These are phyloP conservation scores for Ogataea henricii DNA, from an alignment of 805 yeast genomes.

Conservation along the genomic window DNA sequence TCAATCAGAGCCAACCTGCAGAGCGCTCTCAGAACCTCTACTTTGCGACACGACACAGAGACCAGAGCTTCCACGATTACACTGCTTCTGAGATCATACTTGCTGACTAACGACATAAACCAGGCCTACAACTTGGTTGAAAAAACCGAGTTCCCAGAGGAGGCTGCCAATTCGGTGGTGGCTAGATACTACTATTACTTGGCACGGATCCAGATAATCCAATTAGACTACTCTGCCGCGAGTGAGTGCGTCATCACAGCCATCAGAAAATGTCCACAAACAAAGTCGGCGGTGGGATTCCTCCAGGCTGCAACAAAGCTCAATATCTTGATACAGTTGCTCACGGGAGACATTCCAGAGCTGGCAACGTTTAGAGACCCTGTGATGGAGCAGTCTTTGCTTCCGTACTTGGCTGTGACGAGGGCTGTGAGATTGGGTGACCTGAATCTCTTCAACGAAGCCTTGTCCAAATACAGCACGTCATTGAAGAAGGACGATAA, in stretches of 20 bases:
- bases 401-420: conserved; percentile 84
- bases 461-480: conserved; percentile 61
- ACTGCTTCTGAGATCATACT: conserved; percentile 78
- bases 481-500: conserved; percentile 74
- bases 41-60: conserved; percentile 89
- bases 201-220: conserved; percentile 89
- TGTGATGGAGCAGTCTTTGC: conserved; percentile 57
- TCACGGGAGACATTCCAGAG: conserved; percentile 97
- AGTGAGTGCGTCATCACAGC: conserved; percentile 92
- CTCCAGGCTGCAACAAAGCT: conserved; percentile 87
- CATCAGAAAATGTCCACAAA: conserved; percentile 93
- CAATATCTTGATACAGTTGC: conserved; percentile 81
- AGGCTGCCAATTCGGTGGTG: conserved; percentile 76
- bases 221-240: conserved; percentile 88
- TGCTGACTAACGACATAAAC: conserved; percentile 74
- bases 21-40: conserved; percentile 78
- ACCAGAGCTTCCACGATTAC: conserved; percentile 87
- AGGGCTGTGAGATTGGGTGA: conserved; percentile 94
- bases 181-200: conserved; percentile 91
- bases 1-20: conserved; percentile 71
- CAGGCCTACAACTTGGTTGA: conserved; percentile 89
- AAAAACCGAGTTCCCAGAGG: conserved; percentile 84
- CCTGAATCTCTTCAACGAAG: conserved; percentile 73
- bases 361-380: conserved; percentile 74
- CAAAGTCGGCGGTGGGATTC: conserved; percentile 81